A percentile compares a stretch with the other conserved stretches of the same genome.
These are phyloP conservation scores for Russula sp. DNA, from an alignment of 768 basidiomycete genomes.

Conservation along the genomic window DNA sequence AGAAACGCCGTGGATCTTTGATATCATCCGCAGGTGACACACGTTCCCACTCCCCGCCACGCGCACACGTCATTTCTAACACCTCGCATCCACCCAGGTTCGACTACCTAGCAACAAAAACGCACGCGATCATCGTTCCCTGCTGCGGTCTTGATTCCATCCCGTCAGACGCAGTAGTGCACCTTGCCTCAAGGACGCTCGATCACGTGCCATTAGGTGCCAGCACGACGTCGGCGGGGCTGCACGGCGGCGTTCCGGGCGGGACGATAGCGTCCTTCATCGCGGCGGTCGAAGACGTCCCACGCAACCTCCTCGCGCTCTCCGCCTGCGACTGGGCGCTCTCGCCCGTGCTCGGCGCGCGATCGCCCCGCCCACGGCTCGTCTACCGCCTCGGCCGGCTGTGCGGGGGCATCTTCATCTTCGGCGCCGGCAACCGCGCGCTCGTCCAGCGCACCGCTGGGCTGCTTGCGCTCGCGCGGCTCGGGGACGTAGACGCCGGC, in stretches of 20 bases:
- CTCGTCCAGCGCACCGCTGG: constrained; percentile 56
- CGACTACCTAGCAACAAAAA: constrained; percentile 65
- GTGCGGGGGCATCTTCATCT: constrained; percentile 32
- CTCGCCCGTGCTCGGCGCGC: constrained; percentile 35
- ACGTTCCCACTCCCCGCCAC: background rate
- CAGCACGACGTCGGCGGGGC: constrained; percentile 49
- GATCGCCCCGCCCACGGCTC: constrained; percentile 30
- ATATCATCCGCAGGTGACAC: constrained; percentile 55
- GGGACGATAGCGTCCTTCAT: constrained; percentile 50
- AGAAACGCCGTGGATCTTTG: constrained; percentile 59
- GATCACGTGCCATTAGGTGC: constrained; percentile 44
- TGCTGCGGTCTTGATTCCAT: constrained; percentile 74
- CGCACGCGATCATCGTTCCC: constrained; percentile 71
- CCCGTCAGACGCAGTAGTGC: constrained; percentile 65
- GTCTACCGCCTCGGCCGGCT: constrained; percentile 34
- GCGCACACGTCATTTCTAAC: background rate
- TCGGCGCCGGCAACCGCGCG: constrained; percentile 41
- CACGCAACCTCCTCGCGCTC: constrained; percentile 29
- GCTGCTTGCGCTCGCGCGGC: constrained; percentile 35
- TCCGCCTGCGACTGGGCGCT: constrained; percentile 36
- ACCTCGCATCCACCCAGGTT: constrained; percentile 38
- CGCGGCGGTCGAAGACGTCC: constrained; percentile 30
- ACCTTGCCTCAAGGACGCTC: constrained; percentile 64
- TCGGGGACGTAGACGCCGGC: constrained; percentile 16
- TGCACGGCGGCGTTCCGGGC: constrained; percentile 51